phyloP scores from a whole-genome alignment of 1,284 basidiomycete species.

The Naganishia sp. region DNA sequence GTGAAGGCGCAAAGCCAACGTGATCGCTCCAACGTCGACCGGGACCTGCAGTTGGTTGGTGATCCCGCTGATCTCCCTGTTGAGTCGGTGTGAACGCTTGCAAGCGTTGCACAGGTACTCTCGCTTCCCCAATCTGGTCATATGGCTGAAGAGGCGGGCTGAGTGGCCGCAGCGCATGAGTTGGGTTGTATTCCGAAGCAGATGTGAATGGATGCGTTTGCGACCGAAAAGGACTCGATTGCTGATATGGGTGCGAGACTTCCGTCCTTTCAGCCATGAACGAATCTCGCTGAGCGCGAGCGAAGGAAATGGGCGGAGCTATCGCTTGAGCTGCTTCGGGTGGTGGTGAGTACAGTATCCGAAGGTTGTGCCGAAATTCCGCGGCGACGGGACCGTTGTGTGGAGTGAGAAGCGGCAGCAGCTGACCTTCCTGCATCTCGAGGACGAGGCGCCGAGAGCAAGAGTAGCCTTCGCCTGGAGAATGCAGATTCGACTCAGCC shows the following conservation, averaged over 20 bases:
- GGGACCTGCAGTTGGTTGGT: background rate
- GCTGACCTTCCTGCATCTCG: background rate
- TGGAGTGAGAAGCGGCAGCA: constrained; percentile 9
- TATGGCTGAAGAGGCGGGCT: background rate
- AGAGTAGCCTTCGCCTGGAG: background rate
- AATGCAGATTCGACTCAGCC: background rate
- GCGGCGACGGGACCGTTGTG: background rate
- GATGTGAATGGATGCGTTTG: constrained; percentile 12
- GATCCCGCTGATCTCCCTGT: background rate
- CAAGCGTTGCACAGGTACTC: background rate
- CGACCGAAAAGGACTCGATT: background rate
- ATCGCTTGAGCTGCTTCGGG: background rate
- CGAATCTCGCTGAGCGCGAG: background rate
- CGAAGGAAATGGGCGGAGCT: constrained; percentile 2
- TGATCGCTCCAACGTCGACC: constrained; percentile 6
- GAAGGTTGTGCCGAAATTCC: background rate
- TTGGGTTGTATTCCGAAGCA: background rate
- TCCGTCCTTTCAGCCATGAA: too few relatives aligned
- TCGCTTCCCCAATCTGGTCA: background rate
- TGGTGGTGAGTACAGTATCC: background rate
- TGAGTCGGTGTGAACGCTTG: background rate
- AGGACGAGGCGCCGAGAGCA: background rate
- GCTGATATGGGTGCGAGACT: background rate
- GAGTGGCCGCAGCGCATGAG: background rate
- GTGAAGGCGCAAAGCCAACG: background rate